Evolutionary conservation across 805 yeast genomes (phyloP).

Genomic region (Cyberlindnera maritima): DNA sequence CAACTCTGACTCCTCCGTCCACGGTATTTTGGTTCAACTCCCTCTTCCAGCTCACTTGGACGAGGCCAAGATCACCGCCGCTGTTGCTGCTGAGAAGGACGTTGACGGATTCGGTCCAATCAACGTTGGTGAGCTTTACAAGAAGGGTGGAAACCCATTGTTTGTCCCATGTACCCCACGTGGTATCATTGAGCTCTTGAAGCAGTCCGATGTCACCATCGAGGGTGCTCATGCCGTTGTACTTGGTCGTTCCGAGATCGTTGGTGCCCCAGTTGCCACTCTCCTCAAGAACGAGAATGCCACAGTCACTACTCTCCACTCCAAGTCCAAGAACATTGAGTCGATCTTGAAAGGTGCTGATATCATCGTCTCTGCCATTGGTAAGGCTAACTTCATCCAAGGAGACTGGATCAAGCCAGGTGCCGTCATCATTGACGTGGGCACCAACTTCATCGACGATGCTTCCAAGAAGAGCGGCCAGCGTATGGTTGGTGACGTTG

Average conservation of each 20-base stretch:
- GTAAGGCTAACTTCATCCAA: constrained; percentile 64
- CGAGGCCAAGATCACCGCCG: constrained; percentile 62
- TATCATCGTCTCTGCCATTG: constrained; percentile 75
- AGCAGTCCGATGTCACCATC: constrained; percentile 52
- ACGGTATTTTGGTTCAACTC: constrained; percentile 73
- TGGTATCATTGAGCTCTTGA: constrained; percentile 67
- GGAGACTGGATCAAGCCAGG: constrained; percentile 73
- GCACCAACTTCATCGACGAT: constrained; percentile 74
- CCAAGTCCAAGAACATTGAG: constrained; percentile 53
- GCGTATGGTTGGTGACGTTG: constrained; percentile 77
- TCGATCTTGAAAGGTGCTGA: constrained; percentile 60
- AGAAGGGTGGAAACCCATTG: constrained; percentile 65
- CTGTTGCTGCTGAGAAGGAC: constrained; percentile 66
- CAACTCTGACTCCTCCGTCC: constrained; percentile 57
- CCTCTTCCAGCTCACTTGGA: constrained; percentile 73
- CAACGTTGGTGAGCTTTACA: constrained; percentile 75
- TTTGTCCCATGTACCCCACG: constrained; percentile 84
- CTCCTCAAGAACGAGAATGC: constrained; percentile 69
- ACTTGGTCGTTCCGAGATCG: constrained; percentile 82
- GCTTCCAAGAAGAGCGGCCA: constrained; percentile 63
- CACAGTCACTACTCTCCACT: constrained; percentile 74
- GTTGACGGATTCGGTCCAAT: constrained; percentile 81
- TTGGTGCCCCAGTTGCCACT: constrained; percentile 76
- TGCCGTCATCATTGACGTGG: constrained; percentile 76
- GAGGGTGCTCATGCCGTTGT: constrained; percentile 77